Base-by-base conservation (phyloP, 2,329 filamentous ascomycete genomes). In the Neofusicoccum umdonicola region DNA sequence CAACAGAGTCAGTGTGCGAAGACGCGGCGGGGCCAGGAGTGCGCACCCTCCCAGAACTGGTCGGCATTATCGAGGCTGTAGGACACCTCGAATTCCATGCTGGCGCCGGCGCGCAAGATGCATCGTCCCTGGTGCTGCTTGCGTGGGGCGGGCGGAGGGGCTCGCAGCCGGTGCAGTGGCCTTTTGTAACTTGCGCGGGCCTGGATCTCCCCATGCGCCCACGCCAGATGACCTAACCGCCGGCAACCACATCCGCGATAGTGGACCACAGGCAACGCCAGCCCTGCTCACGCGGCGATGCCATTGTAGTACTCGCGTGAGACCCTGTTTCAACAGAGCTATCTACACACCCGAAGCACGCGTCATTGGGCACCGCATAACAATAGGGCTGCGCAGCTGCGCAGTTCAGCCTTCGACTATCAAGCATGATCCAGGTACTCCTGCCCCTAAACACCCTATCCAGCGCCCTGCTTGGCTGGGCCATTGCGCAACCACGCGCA, bases 21-120 rank as follows among this genome's bases (percentile, higher is more conserved):
- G 51, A 22, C 22, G 52, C 15, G 15, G 19, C n/a, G 42, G 52
- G 45, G 45, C 56, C 66, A 27, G 5, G 60, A 60, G 62, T 66
- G 75, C 85, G 76, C 77, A 96, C 93, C 91, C 79, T 88, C 84
- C 94, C 93, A 97, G 81, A 97, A 93, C 79, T 93, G 89, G 77
- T 92, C 86, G 80, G 92, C 91, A 78, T 87, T 89, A 79, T 93
- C 90, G 78, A 91, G 84, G 74, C 83, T 84, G 78, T 87, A 85
- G 71, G 84, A 85, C 73, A 85, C 85, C 78, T 93, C 89, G 79
- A 87, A 86, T 81, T 90, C 80, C 87, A 89, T 88, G 69, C 72
- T 79, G 73, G 69, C 69, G 72, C 77, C 73, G 74, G 69, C 68
- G 69, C 69, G 67, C 67, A 70, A 76, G 67, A 77, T 73, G 71